Conservation (phyloP, 169 alveolate genomes). For the Eimeria tenella region DNA sequence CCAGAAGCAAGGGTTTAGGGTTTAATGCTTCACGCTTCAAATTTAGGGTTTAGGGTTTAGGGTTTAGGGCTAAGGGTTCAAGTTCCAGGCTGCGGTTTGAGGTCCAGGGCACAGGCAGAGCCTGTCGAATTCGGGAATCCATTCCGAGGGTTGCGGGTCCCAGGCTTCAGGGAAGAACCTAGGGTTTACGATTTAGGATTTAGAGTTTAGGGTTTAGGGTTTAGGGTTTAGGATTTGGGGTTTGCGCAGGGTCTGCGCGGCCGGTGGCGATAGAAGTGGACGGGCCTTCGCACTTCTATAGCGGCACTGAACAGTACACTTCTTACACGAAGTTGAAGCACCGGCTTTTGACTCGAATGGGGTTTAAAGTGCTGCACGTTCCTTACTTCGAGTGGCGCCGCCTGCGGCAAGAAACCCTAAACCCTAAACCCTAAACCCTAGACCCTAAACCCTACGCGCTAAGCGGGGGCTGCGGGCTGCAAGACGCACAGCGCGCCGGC, state of each 20-base stretch:
- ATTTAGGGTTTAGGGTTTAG: no score
- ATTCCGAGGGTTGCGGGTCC: no score
- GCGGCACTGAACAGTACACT: conserved; percentile 89
- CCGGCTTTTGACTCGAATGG: conserved; percentile 93
- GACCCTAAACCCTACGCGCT: background rate
- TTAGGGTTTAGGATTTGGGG: conserved; percentile 24
- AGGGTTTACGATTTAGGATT: conserved; percentile 12
- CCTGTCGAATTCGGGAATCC: no score
- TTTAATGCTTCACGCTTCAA: no score
- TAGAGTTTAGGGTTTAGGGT: conserved; percentile 9
- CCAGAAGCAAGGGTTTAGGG: no score
- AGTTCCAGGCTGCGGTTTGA: no score
- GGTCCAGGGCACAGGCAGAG: no score
- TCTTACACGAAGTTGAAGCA: conserved; percentile 93
- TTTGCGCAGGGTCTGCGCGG: conserved; percentile 80
- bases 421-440: conserved; percentile 40
- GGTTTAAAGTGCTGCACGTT: conserved; percentile 90
- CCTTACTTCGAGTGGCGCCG: conserved; percentile 92
- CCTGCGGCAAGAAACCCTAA: conserved; percentile 79
- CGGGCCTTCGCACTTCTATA: conserved; percentile 95
- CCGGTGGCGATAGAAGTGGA: conserved; percentile 94
- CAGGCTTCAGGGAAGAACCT: no score
- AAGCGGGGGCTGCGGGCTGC: background rate
- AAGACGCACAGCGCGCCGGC: no score
- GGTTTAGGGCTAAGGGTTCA: no score